These are phyloP conservation scores for Exophiala oligosperma DNA, from an alignment of 2,329 filamentous ascomycete species.

Conservation along the genomic window DNA sequence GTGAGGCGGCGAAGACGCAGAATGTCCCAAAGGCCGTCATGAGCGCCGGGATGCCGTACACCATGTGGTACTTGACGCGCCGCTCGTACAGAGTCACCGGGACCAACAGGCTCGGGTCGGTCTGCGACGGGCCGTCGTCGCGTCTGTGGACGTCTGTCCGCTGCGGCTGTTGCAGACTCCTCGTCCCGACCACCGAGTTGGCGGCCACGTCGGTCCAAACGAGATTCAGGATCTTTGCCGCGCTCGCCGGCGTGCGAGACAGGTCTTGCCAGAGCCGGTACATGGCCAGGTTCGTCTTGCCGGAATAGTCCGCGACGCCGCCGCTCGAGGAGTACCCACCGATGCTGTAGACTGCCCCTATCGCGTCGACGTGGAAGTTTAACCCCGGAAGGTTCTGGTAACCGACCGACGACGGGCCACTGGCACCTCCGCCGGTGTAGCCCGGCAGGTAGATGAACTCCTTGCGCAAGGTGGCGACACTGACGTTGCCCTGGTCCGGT, in stretches of 20 bases:
- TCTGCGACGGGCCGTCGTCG: background rate
- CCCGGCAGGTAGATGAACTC: constrained; percentile 34
- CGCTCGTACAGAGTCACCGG: constrained; percentile 31
- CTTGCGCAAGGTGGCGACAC: constrained; percentile 36
- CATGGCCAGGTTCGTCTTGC: constrained; percentile 40
- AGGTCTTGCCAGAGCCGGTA: constrained; percentile 41
- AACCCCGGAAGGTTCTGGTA: background rate
- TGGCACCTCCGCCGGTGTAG: no score
- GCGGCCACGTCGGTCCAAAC: constrained; percentile 48
- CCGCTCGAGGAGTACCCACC: background rate
- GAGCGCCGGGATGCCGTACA: constrained; percentile 37
- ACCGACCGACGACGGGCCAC: background rate
- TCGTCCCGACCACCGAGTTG: constrained; percentile 40
- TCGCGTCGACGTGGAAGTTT: background rate
- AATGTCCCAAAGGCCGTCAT: constrained; percentile 40
- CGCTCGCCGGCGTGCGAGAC: constrained; percentile 28
- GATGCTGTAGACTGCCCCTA: background rate
- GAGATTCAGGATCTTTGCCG: constrained; percentile 42
- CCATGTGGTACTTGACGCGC: constrained; percentile 34
- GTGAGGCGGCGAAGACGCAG: constrained; percentile 35
- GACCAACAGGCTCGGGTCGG: constrained; percentile 10
- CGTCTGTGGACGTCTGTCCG: constrained; percentile 5
- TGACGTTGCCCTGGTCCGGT: constrained; percentile 31
- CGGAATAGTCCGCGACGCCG: constrained; percentile 29
- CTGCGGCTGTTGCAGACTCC: constrained; percentile 3